A percentile compares a stretch with the other conserved stretches of the same genome.
These are phyloP conservation scores for Epichloe sibirici DNA, from an alignment of 2,329 filamentous ascomycete species.

Conservation along the genomic window DNA sequence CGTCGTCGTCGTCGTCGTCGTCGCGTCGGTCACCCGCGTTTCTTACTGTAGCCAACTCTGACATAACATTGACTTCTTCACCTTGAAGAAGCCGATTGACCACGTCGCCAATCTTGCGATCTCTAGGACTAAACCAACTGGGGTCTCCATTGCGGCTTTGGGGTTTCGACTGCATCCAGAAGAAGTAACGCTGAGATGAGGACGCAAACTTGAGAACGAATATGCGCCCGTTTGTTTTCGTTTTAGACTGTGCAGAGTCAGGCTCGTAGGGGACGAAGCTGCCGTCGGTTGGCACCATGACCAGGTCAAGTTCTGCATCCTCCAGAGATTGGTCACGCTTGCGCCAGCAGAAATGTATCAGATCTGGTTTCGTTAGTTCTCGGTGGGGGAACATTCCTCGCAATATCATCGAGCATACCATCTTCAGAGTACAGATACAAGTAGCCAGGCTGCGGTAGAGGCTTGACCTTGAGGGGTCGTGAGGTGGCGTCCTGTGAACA, in stretches of 20 bases:
- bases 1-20: slow-evolving; percentile 49
- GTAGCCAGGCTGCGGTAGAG: slow-evolving; percentile 65
- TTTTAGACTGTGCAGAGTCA: slow-evolving; percentile 40
- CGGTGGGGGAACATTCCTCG: neutral
- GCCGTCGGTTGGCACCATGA: slow-evolving; percentile 87
- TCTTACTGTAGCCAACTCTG: slow-evolving; percentile 55
- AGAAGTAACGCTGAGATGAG: slow-evolving; percentile 81
- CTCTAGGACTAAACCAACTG: slow-evolving; percentile 72
- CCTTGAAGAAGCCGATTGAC: slow-evolving; percentile 78
- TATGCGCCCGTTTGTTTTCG: slow-evolving; percentile 75
- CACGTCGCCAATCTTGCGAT: slow-evolving; percentile 77
- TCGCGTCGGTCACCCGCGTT: slow-evolving; percentile 36
- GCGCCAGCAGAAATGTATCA: slow-evolving; percentile 96
- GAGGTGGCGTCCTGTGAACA: slow-evolving; percentile 3
- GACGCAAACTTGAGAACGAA: slow-evolving; percentile 90
- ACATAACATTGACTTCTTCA: slow-evolving; percentile 69
- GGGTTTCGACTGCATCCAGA: slow-evolving; percentile 90
- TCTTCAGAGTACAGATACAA: slow-evolving; percentile 89
- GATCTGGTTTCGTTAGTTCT: slow-evolving; percentile 39
- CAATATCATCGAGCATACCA: slow-evolving; percentile 35
- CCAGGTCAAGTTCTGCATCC: slow-evolving; percentile 71
- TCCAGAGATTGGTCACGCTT: slow-evolving; percentile 59
- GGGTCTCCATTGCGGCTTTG: slow-evolving; percentile 58
- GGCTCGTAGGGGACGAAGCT: slow-evolving; percentile 72
- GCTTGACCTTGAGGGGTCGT: slow-evolving; percentile 56